phyloP scores from a whole-genome alignment of 2,329 filamentous ascomycete species.

The Tympanopsis confertula region DNA sequence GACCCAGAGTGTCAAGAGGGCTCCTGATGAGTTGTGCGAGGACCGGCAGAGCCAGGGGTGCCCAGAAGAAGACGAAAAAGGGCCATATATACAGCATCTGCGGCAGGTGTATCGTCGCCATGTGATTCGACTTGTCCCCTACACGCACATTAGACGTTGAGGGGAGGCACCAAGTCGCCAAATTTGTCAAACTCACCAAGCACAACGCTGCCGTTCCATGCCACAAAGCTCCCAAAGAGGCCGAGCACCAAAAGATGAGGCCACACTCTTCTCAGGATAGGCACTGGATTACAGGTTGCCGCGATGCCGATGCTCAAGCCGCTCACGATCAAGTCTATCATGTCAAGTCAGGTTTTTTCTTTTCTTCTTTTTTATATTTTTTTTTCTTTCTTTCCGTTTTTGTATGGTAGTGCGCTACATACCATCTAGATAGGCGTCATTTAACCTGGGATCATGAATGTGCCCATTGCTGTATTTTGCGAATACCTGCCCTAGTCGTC shows the following conservation, averaged over 20 bases:
- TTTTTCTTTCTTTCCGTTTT: constrained; percentile 4
- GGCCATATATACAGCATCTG: constrained; percentile 96
- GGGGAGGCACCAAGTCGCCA: constrained; percentile 1
- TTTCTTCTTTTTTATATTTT: constrained; percentile 3
- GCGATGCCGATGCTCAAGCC: constrained; percentile 53
- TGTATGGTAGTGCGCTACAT: too few relatives aligned
- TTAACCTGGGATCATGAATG: constrained; percentile 41
- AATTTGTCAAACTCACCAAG: constrained; percentile 43
- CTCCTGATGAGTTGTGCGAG: constrained; percentile 22
- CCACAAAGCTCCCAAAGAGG: constrained; percentile 63
- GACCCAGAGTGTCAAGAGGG: not conserved
- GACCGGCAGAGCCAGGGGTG: constrained; percentile 56
- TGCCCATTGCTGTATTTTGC: constrained; percentile 35
- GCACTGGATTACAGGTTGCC: constrained; percentile 33
- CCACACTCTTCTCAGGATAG: constrained; percentile 38
- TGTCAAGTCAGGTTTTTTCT: too few relatives aligned
- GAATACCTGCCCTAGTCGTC: constrained; percentile 19
- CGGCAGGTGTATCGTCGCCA: constrained; percentile 75
- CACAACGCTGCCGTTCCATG: constrained; percentile 85
- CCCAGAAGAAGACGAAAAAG: constrained; percentile 79
- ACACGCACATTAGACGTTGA: not conserved
- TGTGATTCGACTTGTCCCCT: constrained; percentile 91
- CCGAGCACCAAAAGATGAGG: constrained; percentile 50
- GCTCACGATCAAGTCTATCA: constrained; percentile 40
- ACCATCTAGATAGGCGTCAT: constrained; percentile 37